Evolutionary conservation across 2,329 filamentous ascomycete species (phyloP), one percentile per base, ranked within the genome.

Genomic region (Talaromyces atroroseus): DNA sequence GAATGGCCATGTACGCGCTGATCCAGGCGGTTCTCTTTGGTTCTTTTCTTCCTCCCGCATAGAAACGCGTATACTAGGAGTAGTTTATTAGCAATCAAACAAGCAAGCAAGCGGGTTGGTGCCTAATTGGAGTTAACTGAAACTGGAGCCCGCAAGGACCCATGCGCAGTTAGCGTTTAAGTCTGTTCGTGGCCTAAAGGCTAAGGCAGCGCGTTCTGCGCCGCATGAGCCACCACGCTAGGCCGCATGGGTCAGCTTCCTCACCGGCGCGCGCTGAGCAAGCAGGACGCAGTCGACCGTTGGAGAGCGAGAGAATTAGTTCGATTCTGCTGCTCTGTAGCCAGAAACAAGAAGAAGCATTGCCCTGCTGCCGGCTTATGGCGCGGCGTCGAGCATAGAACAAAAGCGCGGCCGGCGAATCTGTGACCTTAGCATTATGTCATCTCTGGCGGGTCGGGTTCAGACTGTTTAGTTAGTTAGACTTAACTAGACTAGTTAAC

Each of bases 31-130:
- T 83, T 7, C 75, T 99, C 44, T 99, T 90, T 76, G 87, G 91
- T 3, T 91, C 85, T 3, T 99, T 99, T 70, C 78, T 99, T 49
- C 94, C 94, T 5, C 94, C 94, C 44, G 94, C 94, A 21, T 95
- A 53, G 52, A n/a, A n/a, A 26, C 12, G 34, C 36, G n/a, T 2
- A 36, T 16, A 16, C 11, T n/a, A 20, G 23, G 40, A 4, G 3
- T 32, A 18, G 34, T 36, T 53, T 34, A 45, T 40, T 38, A 14
- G 36, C n/a, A 26, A 49, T 26, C 20, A 46, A 34, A 8, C 26
- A 26, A 4, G 34, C 29, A 29, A 21, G 21, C n/a, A 26, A 49
- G 18, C 20, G 26, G 5, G 18, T 24, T 34, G 20, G 29, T 50
- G 29, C 14, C 21, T 16, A 52, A 34, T 10, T 3, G 14, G 23